These are phyloP conservation scores for Aspergillus asperescens DNA, from an alignment of 495 filamentous ascomycete genomes.

Conservation along the genomic window DNA sequence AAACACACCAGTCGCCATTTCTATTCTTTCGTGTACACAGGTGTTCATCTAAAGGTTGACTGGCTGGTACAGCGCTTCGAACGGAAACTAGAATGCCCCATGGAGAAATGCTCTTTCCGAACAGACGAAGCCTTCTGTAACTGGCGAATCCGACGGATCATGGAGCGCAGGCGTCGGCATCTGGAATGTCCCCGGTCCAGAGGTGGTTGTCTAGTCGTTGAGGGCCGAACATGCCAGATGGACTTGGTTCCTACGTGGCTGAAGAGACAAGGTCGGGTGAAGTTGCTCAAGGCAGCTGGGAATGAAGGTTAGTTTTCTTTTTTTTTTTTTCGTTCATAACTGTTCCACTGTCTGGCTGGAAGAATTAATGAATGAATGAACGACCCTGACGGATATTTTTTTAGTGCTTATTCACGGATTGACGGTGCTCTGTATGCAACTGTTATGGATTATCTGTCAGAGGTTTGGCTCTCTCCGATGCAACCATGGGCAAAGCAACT, in stretches of 20 bases:
- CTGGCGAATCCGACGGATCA: slow-evolving; percentile 34
- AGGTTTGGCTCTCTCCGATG: slow-evolving; percentile 1
- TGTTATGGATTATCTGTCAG: slow-evolving; percentile 4
- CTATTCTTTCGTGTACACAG: slow-evolving; percentile 59
- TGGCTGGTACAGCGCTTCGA: slow-evolving; percentile 60
- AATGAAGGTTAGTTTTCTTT: slow-evolving; percentile 30
- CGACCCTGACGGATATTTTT: neutral
- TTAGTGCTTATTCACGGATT: slow-evolving; percentile 7
- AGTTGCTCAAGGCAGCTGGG: slow-evolving; percentile 13
- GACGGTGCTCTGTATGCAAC: slow-evolving; percentile 7
- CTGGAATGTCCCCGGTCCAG: slow-evolving; percentile 29
- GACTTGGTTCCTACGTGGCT: slow-evolving; percentile 34
- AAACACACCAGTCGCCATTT: slow-evolving; percentile 62
- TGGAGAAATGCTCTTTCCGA: slow-evolving; percentile 45
- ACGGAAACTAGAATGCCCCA: slow-evolving; percentile 41
- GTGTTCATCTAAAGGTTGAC: slow-evolving; percentile 58
- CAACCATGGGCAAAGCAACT: neutral
- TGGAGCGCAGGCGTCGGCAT: slow-evolving; percentile 41
- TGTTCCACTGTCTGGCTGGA: neutral
- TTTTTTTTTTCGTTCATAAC: neutral
- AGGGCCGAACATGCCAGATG: slow-evolving; percentile 33
- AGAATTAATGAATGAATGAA: no score
- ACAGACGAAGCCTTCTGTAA: slow-evolving; percentile 45
- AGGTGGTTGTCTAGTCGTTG: slow-evolving; percentile 35
- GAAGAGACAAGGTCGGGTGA: slow-evolving; percentile 19